Conservation (phyloP, 768 basidiomycete genomes). For the Pulveroboletus sp. region DNA sequence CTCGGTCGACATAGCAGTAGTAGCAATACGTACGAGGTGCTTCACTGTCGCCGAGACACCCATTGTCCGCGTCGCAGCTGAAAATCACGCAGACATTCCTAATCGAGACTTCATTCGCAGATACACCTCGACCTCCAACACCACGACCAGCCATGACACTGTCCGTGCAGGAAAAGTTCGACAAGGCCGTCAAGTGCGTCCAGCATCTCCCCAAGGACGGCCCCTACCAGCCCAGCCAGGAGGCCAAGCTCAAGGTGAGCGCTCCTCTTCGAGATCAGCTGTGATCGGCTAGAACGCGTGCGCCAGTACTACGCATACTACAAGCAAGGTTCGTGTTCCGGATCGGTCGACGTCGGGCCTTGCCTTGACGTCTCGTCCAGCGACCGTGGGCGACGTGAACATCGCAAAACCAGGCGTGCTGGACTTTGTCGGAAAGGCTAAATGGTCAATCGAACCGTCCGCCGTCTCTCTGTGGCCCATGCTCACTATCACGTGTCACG, state of each 20-base stretch:
- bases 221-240: slow-evolving; percentile 64
- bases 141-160: slow-evolving; percentile 45
- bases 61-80: background rate
- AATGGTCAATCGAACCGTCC: slow-evolving; percentile 60
- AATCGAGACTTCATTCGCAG: slow-evolving; percentile 11
- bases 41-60: too few species aligned
- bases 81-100: slow-evolving; percentile 10
- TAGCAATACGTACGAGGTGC: too few species aligned
- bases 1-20: background rate
- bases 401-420: slow-evolving; percentile 64
- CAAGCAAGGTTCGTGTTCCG: slow-evolving; percentile 71
- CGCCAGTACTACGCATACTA: slow-evolving; percentile 85
- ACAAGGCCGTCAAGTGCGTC: slow-evolving; percentile 69
- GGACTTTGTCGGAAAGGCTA: slow-evolving; percentile 84
- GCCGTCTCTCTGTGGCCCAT: background rate
- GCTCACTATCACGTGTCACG: background rate
- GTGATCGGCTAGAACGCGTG: slow-evolving; percentile 6
- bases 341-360: slow-evolving; percentile 1
- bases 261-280: background rate
- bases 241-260: slow-evolving; percentile 77
- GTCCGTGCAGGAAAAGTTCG: slow-evolving; percentile 50
- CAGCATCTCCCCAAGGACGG: slow-evolving; percentile 63
- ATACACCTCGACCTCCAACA: slow-evolving; percentile 14
- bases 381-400: slow-evolving; percentile 69
- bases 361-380: slow-evolving; percentile 37